Evolutionary conservation across 805 yeast genomes (phyloP).

Genomic region (Wickerhamomyces canadensis): DNA sequence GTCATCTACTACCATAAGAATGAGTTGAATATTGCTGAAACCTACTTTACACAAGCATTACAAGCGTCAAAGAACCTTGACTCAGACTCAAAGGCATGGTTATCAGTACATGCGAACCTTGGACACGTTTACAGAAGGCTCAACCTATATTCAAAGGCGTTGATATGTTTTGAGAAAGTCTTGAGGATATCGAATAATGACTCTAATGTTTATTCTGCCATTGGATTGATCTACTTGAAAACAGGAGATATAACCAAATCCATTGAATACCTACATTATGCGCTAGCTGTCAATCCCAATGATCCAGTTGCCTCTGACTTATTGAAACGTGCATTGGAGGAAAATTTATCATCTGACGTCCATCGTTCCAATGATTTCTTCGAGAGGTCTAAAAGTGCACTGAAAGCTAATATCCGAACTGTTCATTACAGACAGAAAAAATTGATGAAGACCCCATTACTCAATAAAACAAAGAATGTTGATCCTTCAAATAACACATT

Average conservation of each 20-base stretch:
- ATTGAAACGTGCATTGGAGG: conserved; percentile 70
- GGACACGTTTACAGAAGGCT: conserved; percentile 82
- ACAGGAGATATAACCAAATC: conserved; percentile 60
- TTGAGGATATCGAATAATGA: conserved; percentile 63
- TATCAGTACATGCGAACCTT: conserved; percentile 77
- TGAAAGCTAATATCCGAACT: conserved; percentile 25
- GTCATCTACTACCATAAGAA: conserved; percentile 80
- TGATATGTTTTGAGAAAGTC: conserved; percentile 73
- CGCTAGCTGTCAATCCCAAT: conserved; percentile 69
- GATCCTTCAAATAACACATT: conserved; percentile 8
- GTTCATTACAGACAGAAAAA: conserved; percentile 20
- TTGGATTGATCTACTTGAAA: conserved; percentile 78
- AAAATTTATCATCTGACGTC: conserved; percentile 31
- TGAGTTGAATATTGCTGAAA: conserved; percentile 64
- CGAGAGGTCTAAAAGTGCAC: conserved; percentile 20
- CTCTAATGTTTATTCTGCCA: conserved; percentile 71
- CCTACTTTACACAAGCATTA: conserved; percentile 64
- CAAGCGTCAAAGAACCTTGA: conserved; percentile 62
- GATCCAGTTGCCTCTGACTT: conserved; percentile 85
- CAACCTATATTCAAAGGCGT: conserved; percentile 57
- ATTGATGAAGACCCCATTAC: conserved; percentile 20
- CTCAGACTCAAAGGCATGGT: conserved; percentile 78
- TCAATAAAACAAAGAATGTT: conserved; percentile 21
- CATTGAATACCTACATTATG: conserved; percentile 71
- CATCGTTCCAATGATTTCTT: conserved; percentile 21